Base-by-base conservation (phyloP, 768 basidiomycete species). In the Leccinum subgranulosum region DNA sequence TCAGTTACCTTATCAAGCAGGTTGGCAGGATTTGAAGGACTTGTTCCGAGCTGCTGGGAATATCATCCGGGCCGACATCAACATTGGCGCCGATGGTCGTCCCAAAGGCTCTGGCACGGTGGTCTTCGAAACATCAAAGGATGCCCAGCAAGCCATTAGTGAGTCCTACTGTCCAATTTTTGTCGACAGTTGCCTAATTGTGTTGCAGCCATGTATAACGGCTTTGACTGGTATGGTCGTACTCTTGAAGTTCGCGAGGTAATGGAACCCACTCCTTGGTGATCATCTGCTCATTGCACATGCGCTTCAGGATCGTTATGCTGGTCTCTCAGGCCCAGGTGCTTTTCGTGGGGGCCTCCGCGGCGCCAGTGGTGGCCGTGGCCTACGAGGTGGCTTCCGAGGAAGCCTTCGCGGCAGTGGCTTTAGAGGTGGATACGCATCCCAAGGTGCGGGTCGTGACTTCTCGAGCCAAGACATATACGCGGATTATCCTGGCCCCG, bases 101-200 rank as follows among this genome's bases (percentile, higher is more conserved):
- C 94, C 96, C 15, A 96, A 97, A 71, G 96, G 96, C 21, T 96
- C 92, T 52, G 96, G 96, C n/a, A 97, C 94, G 0, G 96, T 98
- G 14, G 91, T 98, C 12, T 98, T 94, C 66, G 92, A 94, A 73
- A 92, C 88, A 2, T 72, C 90, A 14, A 90, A 92, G 65, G 94
- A 96, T 73, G 96, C 96, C 11, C 82, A 84, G 63, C 88, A 92
- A 67, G 95, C 95, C 11, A 95, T 98, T 68, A 84, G 94, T 94
- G 63, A 31, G 90, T 82, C 2, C 0, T 28, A 8, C 49, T n/a
- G 6, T 45, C 21, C 31, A 25, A 12, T 6, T 51, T 46, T 41
- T 34, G 21, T 27, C 14, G 11, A 31, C 4, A 7, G n/a, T 41
- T n/a, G 12, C 34, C 55, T 65, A 19, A 60, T 43, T 43, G 36